Percentiles rank a stretch among this genome's conserved stretches.
phyloP scores from a whole-genome alignment of 176 grass and related monocot species.

The Bolboschoenus planiculmis region DNA sequence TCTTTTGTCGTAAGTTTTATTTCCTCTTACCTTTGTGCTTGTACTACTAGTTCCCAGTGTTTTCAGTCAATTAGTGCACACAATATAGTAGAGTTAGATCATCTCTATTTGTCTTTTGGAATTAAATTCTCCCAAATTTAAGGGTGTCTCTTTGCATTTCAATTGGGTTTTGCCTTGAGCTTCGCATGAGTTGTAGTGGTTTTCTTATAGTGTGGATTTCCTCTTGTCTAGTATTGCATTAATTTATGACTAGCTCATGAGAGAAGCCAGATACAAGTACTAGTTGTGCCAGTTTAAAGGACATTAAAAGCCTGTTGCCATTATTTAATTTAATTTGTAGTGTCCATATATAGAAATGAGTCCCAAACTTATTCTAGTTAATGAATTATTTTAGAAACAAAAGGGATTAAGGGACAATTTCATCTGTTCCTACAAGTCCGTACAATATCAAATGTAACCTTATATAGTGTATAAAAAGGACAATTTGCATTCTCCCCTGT shows the following conservation, averaged over 20 bases:
- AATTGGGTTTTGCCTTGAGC: conserved; percentile 1
- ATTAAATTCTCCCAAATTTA: conserved; percentile 28
- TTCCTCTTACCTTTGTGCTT: conserved; percentile 11
- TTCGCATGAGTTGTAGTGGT: conserved; percentile 5
- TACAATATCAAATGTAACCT: neutral
- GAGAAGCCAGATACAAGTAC: conserved; percentile 25
- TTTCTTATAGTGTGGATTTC: neutral
- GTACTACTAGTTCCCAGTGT: conserved; percentile 8
- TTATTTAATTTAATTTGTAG: too few species aligned
- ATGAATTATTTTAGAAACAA: neutral
- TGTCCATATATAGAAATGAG: conserved; percentile 20
- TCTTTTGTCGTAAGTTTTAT: conserved; percentile 11
- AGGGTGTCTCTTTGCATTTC: conserved; percentile 24
- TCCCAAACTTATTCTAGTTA: conserved; percentile 22
- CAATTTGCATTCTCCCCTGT: neutral
- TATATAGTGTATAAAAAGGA: neutral
- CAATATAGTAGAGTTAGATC: conserved; percentile 6
- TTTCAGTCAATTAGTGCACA: conserved; percentile 21
- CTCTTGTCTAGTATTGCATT: conserved; percentile 2
- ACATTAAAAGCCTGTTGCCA: conserved; percentile 37
- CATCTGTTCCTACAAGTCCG: neutral
- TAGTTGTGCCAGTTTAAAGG: conserved; percentile 30
- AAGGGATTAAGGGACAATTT: neutral
- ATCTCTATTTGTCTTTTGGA: neutral
- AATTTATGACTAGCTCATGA: too few species aligned